Evolutionary conservation across 768 basidiomycete genomes (phyloP).

Genomic region (Suillus bovinus): DNA sequence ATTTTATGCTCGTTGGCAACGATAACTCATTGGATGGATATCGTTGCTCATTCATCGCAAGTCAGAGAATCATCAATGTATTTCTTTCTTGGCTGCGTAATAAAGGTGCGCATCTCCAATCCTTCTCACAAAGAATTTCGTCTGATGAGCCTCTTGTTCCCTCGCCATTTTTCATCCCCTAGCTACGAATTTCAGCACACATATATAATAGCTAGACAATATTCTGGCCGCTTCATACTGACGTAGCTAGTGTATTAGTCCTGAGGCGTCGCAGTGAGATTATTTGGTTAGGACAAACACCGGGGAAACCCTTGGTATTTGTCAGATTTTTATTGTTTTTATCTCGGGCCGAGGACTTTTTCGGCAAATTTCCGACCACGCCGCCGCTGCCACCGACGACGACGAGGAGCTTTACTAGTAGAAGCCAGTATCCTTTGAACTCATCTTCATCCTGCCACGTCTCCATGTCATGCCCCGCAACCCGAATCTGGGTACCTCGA

Average conservation of each 20-base stretch:
- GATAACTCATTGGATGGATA: not conserved
- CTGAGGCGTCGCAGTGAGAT: constrained; percentile 11
- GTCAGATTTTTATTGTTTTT: constrained; percentile 34
- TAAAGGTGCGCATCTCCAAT: not conserved
- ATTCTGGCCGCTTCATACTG: constrained; percentile 19
- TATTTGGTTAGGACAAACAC: constrained; percentile 32
- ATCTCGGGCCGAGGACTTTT: constrained; percentile 62
- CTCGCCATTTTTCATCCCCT: not conserved
- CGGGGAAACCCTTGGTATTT: constrained; percentile 27
- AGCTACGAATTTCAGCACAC: constrained; percentile 10
- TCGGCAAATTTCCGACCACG: constrained; percentile 63
- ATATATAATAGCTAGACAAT: constrained; percentile 10
- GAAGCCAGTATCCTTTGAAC: constrained; percentile 37
- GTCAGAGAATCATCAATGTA: constrained; percentile 2
- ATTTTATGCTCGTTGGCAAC: not conserved
- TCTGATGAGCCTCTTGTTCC: not conserved
- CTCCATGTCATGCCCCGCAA: constrained; percentile 90
- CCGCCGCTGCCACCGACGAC: constrained; percentile 57
- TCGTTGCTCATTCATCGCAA: not conserved
- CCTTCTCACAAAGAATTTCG: not conserved
- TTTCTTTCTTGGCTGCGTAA: not conserved
- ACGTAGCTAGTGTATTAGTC: constrained; percentile 20
- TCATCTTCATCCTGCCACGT: constrained; percentile 36
- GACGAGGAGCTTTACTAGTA: constrained; percentile 34
- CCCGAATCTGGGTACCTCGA: constrained; percentile 72